phyloP scores from a whole-genome alignment of 768 basidiomycete species.

The Phallus indusiatus region DNA sequence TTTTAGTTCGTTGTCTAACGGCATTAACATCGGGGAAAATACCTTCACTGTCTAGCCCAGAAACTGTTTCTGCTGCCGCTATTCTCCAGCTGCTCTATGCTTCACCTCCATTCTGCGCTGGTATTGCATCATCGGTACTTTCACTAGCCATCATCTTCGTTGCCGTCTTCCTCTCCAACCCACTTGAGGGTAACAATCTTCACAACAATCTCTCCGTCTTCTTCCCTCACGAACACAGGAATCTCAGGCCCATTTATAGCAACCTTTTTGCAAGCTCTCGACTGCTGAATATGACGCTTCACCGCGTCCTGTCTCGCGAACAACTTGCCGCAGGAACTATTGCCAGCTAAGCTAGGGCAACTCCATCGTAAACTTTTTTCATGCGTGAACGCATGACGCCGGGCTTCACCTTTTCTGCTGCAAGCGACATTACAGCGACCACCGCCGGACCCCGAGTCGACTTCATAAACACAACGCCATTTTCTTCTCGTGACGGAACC shows the following conservation, averaged over 20 bases:
- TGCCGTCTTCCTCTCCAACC: background rate
- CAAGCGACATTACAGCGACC: background rate
- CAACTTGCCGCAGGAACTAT: background rate
- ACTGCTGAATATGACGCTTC: background rate
- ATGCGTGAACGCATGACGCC: background rate
- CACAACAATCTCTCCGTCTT: background rate
- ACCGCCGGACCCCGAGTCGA: background rate
- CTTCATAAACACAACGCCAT: background rate
- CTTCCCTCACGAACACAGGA: background rate
- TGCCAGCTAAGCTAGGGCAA: background rate
- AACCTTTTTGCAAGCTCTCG: background rate
- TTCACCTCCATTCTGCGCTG: no score
- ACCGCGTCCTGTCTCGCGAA: background rate
- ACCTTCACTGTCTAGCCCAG: no score
- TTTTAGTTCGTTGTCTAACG: no score
- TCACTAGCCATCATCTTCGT: background rate
- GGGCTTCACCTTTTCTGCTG: background rate
- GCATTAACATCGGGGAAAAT: no score
- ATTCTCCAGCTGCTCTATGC: no score
- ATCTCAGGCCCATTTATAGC: background rate
- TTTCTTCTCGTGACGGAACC: background rate
- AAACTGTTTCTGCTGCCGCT: no score
- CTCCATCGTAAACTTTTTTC: background rate
- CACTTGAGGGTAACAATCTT: background rate
- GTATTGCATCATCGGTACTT: no score